phyloP scores from a whole-genome alignment of 2,329 filamentous ascomycete species.

The Tolypocladium capitatum region DNA sequence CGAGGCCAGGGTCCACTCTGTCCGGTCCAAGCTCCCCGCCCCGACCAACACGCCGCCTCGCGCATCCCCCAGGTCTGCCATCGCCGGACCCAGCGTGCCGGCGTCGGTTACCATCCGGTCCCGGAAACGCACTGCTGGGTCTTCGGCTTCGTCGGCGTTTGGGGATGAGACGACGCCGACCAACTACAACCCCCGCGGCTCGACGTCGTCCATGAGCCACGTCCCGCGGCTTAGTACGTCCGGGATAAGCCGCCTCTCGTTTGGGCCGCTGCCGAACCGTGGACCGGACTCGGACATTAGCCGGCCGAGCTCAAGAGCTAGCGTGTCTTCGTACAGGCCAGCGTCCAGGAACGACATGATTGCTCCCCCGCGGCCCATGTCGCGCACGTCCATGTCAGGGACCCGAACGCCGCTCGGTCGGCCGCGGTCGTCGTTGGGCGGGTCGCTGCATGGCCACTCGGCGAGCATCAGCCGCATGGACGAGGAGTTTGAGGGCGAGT shows the following conservation, averaged over 20 bases:
- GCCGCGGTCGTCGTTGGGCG: conserved; percentile 58
- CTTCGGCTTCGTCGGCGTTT: conserved; percentile 33
- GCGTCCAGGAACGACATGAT: conserved; percentile 40
- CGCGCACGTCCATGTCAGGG: conserved; percentile 47
- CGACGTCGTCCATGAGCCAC: conserved; percentile 32
- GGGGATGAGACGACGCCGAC: conserved; percentile 39
- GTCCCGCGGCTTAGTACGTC: conserved; percentile 47
- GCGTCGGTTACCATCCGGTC: conserved; percentile 52
- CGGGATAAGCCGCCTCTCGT: conserved; percentile 49
- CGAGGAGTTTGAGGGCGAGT: conserved; percentile 25
- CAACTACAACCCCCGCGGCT: conserved; percentile 17
- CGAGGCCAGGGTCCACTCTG: conserved; percentile 84
- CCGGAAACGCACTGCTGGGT: conserved; percentile 53
- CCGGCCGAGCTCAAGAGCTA: conserved; percentile 63
- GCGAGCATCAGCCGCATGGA: conserved; percentile 44
- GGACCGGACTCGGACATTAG: conserved; percentile 31
- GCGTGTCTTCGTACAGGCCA: conserved; percentile 41
- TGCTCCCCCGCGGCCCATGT: conserved; percentile 45
- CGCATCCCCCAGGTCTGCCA: conserved; percentile 52
- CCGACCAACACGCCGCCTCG: conserved; percentile 67
- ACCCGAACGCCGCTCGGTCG: conserved; percentile 54
- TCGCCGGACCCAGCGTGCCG: conserved; percentile 17
- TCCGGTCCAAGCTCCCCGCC: conserved; percentile 79
- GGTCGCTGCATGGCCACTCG: conserved; percentile 46
- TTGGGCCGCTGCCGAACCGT: conserved; percentile 47